Percentiles rank a stretch among this genome's conserved stretches.
These are phyloP conservation scores for Paecilomyces formosus DNA, from an alignment of 2,329 filamentous ascomycete genomes.

Conservation along the genomic window DNA sequence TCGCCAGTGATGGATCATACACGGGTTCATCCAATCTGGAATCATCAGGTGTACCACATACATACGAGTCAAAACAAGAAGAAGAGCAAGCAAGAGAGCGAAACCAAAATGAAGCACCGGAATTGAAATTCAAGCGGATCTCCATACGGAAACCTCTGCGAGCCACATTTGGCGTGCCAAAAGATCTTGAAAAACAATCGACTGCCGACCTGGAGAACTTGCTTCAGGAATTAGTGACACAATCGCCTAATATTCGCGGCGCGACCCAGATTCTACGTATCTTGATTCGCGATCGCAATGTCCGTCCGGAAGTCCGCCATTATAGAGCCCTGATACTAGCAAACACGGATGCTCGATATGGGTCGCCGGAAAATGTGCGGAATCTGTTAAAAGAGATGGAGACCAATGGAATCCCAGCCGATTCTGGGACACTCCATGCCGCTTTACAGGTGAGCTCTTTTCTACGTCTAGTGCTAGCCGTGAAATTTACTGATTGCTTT, in stretches of 20 bases:
- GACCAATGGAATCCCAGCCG: conserved; percentile 51
- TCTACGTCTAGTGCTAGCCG: background rate
- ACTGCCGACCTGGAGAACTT: conserved; percentile 20
- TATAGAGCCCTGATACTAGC: conserved; percentile 71
- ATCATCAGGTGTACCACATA: background rate
- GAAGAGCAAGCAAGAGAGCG: background rate
- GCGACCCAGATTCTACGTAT: conserved; percentile 26
- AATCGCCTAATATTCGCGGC: conserved; percentile 16
- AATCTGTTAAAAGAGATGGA: conserved; percentile 68
- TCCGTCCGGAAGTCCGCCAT: conserved; percentile 30
- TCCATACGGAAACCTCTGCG: conserved; percentile 2
- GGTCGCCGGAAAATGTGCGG: conserved; percentile 58
- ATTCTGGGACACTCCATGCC: conserved; percentile 62
- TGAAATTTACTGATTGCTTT: background rate
- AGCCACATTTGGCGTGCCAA: conserved; percentile 8
- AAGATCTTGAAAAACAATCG: conserved; percentile 9
- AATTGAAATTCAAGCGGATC: background rate
- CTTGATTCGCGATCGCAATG: conserved; percentile 30
- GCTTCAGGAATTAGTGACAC: conserved; percentile 18
- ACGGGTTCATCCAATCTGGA: background rate
- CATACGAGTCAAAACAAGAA: background rate
- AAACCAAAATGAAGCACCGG: background rate
- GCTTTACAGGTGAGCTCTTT: conserved; percentile 52
- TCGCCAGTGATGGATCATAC: too few species aligned
- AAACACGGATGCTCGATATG: conserved; percentile 56